These are phyloP conservation scores for Penicillium cataractarum DNA, from an alignment of 495 filamentous ascomycete genomes.

Conservation along the genomic window DNA sequence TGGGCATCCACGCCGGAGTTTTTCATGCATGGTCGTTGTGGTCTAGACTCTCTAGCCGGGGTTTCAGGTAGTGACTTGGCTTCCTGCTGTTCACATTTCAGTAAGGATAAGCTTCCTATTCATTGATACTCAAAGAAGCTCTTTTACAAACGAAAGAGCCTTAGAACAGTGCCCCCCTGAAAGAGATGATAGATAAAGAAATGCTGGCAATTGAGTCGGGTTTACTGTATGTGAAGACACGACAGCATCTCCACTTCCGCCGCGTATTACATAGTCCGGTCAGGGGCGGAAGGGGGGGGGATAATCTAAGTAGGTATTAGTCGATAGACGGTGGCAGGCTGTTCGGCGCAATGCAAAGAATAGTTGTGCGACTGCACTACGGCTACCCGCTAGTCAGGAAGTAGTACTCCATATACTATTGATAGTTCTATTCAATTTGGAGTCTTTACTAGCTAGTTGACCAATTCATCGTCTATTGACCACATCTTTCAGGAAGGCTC, in stretches of 20 bases:
- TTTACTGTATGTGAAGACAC: not conserved
- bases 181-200: not conserved
- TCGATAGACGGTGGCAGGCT: not conserved
- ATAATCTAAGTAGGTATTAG: not conserved
- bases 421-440: too few species aligned
- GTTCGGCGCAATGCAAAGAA: not conserved
- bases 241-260: not conserved
- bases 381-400: not conserved
- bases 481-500: too few species aligned
- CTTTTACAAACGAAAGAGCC: too few species aligned
- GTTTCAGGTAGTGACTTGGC: not conserved
- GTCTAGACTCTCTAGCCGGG: not conserved
- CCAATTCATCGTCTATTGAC: not conserved
- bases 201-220: not conserved
- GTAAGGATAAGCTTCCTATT: not conserved
- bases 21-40: not conserved
- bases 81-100: not conserved
- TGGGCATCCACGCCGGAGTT: not conserved
- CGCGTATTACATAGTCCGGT: not conserved
- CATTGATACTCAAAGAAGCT: not conserved
- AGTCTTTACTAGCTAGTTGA: not conserved
- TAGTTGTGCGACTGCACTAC: not conserved
- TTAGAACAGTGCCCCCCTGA: not conserved
- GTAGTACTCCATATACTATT: not conserved
- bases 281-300: not conserved